These are phyloP conservation scores for Septoria linicola DNA, from an alignment of 2,329 filamentous ascomycete species.

Conservation along the genomic window DNA sequence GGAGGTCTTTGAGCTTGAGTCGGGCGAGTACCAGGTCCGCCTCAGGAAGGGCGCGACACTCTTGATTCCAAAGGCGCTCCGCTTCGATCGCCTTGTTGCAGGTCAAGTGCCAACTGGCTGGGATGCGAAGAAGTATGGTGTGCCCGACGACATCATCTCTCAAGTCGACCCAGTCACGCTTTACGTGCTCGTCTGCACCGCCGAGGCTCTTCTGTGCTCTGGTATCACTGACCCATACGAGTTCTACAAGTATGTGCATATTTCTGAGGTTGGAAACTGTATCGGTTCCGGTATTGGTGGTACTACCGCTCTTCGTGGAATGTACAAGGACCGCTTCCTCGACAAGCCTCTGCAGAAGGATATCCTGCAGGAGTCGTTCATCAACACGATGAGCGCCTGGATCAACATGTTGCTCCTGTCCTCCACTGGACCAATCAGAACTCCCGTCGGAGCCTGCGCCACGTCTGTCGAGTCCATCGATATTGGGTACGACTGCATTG, in stretches of 20 bases:
- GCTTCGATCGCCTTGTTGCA: conserved; percentile 95
- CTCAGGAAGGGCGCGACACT: conserved; percentile 94
- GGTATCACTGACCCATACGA: conserved; percentile 99
- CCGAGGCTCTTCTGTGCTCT: conserved; percentile 83
- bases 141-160: conserved; percentile 95
- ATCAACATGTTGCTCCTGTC: conserved; percentile 98
- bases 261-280: conserved; percentile 97
- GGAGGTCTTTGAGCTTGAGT: conserved; percentile 91
- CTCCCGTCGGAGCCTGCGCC: conserved; percentile 93
- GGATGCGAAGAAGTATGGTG: conserved; percentile 93
- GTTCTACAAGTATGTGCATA: conserved; percentile 99
- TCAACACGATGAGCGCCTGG: conserved; percentile 99
- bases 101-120: conserved; percentile 96
- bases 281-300: conserved; percentile 98
- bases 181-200: conserved; percentile 90
- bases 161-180: conserved; percentile 97
- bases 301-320: conserved; percentile 84
- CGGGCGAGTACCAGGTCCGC: conserved; percentile 89
- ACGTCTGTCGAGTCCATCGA: conserved; percentile 97
- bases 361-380: conserved; percentile 98
- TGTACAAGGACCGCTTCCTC: conserved; percentile 97
- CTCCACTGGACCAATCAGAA: conserved; percentile 97
- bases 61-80: conserved; percentile 93
- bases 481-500: conserved; percentile 96
- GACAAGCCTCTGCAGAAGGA: conserved; percentile 98